These are phyloP conservation scores for Colletotrichum tamarilloi DNA, from an alignment of 2,329 filamentous ascomycete species.

Conservation along the genomic window DNA sequence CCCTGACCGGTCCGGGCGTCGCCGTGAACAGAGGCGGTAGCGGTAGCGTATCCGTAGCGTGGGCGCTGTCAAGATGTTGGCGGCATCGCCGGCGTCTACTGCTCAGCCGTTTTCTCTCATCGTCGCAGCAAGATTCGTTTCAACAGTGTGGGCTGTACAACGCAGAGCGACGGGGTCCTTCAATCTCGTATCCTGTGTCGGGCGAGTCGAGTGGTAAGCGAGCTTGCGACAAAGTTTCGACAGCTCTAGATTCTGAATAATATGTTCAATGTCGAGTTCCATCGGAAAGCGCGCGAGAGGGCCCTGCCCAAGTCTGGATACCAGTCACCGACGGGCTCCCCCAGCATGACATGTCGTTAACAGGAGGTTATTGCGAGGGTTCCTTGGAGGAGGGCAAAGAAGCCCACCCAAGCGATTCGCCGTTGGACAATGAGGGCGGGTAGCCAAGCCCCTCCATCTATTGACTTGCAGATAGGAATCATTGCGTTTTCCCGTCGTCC, in stretches of 20 bases:
- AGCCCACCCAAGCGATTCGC: slow-evolving; percentile 34
- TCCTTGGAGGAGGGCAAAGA: slow-evolving; percentile 20
- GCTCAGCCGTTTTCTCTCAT: slow-evolving; percentile 10
- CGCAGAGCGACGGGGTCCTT: slow-evolving; percentile 13
- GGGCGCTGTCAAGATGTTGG: slow-evolving; percentile 30
- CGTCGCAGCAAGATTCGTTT: slow-evolving; percentile 30
- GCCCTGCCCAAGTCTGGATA: slow-evolving; percentile 10
- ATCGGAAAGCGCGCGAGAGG: slow-evolving; percentile 31
- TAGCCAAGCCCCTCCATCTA: slow-evolving; percentile 32
- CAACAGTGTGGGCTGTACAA: slow-evolving; percentile 23
- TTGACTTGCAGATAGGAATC: slow-evolving; percentile 36
- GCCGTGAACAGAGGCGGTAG: slow-evolving; percentile 12
- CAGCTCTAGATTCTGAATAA: slow-evolving; percentile 1
- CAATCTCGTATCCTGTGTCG: slow-evolving; percentile 4
- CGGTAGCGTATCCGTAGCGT: slow-evolving; percentile 12
- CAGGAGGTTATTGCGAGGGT: slow-evolving; percentile 31
- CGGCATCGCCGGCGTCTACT: slow-evolving; percentile 23
- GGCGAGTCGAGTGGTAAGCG: slow-evolving; percentile 11
- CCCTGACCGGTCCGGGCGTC: slow-evolving; percentile 33
- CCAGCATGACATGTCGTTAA: slow-evolving; percentile 33
- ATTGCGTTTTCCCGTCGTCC: slow-evolving; percentile 32
- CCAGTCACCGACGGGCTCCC: slow-evolving; percentile 18
- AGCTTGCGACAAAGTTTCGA: slow-evolving; percentile 22
- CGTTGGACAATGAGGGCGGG: slow-evolving; percentile 11
- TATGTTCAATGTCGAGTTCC: slow-evolving; percentile 8